Evolutionary conservation across 2,329 filamentous ascomycete species (phyloP).

Genomic region (Arthrobotrys iridis): DNA sequence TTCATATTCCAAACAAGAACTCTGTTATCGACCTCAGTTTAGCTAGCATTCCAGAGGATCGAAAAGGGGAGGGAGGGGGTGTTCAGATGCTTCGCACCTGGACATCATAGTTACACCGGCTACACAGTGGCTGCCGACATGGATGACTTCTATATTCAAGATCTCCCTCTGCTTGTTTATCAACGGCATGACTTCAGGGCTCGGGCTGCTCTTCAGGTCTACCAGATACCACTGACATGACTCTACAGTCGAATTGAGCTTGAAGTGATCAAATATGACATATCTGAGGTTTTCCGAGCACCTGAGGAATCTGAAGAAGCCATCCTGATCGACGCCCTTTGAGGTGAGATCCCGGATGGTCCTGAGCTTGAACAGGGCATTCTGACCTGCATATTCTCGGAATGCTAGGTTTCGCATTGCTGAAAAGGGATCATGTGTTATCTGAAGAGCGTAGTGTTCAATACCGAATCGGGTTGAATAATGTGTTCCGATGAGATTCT

Average conservation of each 20-base stretch:
- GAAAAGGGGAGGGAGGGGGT: not conserved
- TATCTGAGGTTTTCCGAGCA: constrained; percentile 14
- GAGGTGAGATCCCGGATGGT: not conserved
- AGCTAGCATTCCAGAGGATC: not conserved
- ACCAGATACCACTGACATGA: constrained; percentile 1
- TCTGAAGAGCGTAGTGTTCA: not conserved
- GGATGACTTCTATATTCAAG: not conserved
- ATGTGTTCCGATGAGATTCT: not conserved
- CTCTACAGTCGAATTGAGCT: not conserved
- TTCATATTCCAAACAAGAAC: constrained; percentile 25
- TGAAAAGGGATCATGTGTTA: constrained; percentile 21
- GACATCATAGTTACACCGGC: not conserved
- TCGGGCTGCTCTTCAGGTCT: not conserved
- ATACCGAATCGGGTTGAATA: constrained; percentile 28
- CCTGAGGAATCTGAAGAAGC: not conserved
- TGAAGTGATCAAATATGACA: not conserved
- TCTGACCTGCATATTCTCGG: constrained; percentile 15
- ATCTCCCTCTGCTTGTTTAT: constrained; percentile 14
- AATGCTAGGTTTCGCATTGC: constrained; percentile 37
- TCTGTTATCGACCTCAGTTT: constrained; percentile 5
- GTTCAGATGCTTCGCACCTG: not conserved
- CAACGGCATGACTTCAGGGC: not conserved
- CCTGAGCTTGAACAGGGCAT: constrained; percentile 16
- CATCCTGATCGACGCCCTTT: not conserved
- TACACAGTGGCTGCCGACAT: constrained; percentile 12